Evolutionary conservation across 495 filamentous ascomycete genomes (phyloP).

Genomic region (Penicillium atrosanguineum): DNA sequence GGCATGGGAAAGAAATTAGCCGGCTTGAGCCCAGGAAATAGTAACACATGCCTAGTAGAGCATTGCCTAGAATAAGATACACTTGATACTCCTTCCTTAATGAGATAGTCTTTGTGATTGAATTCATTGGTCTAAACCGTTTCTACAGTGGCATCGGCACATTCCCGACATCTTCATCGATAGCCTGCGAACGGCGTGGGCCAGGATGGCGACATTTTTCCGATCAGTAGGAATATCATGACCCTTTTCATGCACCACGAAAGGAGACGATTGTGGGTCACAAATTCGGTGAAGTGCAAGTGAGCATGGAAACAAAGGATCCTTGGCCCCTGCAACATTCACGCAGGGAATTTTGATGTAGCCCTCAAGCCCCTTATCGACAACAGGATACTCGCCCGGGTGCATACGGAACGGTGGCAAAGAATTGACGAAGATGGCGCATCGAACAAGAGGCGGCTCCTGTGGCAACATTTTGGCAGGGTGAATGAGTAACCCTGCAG

Average conservation of each 20-base stretch:
- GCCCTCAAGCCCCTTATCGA: constrained; percentile 23
- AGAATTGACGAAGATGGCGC: constrained; percentile 37
- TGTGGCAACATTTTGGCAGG: constrained; percentile 26
- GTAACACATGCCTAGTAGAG: not conserved
- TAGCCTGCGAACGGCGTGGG: constrained; percentile 25
- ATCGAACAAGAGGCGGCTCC: constrained; percentile 25
- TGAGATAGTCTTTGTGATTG: not conserved
- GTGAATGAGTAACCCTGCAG: constrained; percentile 32
- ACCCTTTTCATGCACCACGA: constrained; percentile 31
- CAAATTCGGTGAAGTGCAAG: constrained; percentile 30
- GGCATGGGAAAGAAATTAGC: not conserved
- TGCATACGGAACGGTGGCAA: constrained; percentile 33
- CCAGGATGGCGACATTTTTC: constrained; percentile 27
- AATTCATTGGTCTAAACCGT: not conserved
- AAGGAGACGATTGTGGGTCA: constrained; percentile 13
- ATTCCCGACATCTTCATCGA: constrained; percentile 15
- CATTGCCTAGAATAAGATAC: not conserved
- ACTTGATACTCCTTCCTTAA: not conserved
- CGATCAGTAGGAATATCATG: constrained; percentile 34
- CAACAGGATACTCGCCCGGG: constrained; percentile 18
- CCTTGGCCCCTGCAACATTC: constrained; percentile 27
- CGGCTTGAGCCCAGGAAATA: not conserved
- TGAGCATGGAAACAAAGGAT: constrained; percentile 28
- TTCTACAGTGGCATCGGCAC: constrained; percentile 1
- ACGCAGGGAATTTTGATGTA: constrained; percentile 29